phyloP scores from a whole-genome alignment of 495 filamentous ascomycete genomes.

The Neurospora sp. region DNA sequence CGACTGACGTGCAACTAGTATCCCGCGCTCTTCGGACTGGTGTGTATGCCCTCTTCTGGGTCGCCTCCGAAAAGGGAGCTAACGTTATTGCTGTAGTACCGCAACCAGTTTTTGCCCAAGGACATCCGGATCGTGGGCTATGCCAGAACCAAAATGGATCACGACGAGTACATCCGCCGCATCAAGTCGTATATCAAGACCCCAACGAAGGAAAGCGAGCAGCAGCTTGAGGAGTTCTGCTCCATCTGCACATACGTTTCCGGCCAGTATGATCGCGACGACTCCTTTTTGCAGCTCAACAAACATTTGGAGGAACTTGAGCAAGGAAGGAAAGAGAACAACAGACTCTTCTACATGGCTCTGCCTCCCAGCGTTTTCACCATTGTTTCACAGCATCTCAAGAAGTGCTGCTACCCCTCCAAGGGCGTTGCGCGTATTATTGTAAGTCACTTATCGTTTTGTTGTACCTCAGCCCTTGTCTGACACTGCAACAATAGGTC shows the following conservation, averaged over 20 bases:
- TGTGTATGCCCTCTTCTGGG: conserved; percentile 42
- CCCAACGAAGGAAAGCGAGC: conserved; percentile 93
- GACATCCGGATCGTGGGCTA: conserved; percentile 97
- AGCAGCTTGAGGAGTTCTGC: conserved; percentile 86
- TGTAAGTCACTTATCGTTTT: conserved; percentile 40
- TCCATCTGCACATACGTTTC: conserved; percentile 83
- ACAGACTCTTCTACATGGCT: conserved; percentile 99
- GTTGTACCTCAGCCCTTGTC: neutral
- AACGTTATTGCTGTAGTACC: conserved; percentile 51
- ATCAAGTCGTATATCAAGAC: conserved; percentile 99
- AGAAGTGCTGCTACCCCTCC: conserved; percentile 90
- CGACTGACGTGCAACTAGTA: conserved; percentile 51
- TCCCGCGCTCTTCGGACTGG: conserved; percentile 95
- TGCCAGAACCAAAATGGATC: conserved; percentile 99
- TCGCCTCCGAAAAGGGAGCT: conserved; percentile 12
- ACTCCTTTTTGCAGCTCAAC: conserved; percentile 80
- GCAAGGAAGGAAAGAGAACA: conserved; percentile 67
- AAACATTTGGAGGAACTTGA: conserved; percentile 87
- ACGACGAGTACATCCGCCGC: conserved; percentile 82
- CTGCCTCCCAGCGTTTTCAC: conserved; percentile 97
- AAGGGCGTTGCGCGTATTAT: conserved; percentile 88
- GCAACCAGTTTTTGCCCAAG: conserved; percentile 97
- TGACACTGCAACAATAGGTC: conserved; percentile 46
- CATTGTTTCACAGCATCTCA: conserved; percentile 91
- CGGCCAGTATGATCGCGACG: conserved; percentile 95